These are phyloP conservation scores for Talaromyces stipitatus DNA, from an alignment of 495 filamentous ascomycete genomes.

Conservation along the genomic window DNA sequence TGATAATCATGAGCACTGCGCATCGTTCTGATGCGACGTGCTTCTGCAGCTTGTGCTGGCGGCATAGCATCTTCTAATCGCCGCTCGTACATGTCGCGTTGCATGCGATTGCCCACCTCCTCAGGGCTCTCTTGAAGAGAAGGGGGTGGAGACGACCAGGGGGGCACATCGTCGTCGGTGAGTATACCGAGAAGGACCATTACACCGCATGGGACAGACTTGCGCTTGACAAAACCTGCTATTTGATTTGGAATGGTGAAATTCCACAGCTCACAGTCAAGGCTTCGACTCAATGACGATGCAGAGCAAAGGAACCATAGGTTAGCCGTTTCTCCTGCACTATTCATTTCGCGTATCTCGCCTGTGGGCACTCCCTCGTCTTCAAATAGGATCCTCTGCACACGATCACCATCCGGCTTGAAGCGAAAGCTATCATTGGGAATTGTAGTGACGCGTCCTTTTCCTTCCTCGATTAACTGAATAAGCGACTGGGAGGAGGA, in stretches of 20 bases:
- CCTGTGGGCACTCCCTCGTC: constrained; percentile 6
- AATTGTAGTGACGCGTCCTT: background rate
- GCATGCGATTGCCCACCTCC: constrained; percentile 19
- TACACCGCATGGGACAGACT: constrained; percentile 55
- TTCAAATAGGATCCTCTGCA: constrained; percentile 8
- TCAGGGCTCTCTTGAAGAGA: constrained; percentile 15
- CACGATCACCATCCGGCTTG: background rate
- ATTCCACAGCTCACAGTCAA: constrained; percentile 50
- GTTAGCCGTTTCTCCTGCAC: constrained; percentile 18
- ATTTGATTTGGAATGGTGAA: constrained; percentile 50
- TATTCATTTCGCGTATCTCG: constrained; percentile 12
- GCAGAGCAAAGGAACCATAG: constrained; percentile 52
- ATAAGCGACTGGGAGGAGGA: background rate
- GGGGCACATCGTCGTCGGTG: constrained; percentile 43
- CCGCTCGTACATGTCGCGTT: constrained; percentile 26
- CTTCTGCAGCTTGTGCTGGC: constrained; percentile 36
- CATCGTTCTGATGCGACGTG: constrained; percentile 10
- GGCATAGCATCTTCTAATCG: constrained; percentile 38
- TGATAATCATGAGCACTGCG: constrained; percentile 8
- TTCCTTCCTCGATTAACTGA: background rate
- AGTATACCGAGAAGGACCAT: constrained; percentile 47
- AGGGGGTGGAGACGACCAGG: constrained; percentile 41
- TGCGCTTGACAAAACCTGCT: constrained; percentile 39
- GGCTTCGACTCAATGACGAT: constrained; percentile 44
- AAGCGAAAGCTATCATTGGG: constrained; percentile 8